Percentiles rank a stretch among this genome's conserved stretches.
phyloP scores from a whole-genome alignment of 2,329 filamentous ascomycete genomes.

The Daldinia sp. region DNA sequence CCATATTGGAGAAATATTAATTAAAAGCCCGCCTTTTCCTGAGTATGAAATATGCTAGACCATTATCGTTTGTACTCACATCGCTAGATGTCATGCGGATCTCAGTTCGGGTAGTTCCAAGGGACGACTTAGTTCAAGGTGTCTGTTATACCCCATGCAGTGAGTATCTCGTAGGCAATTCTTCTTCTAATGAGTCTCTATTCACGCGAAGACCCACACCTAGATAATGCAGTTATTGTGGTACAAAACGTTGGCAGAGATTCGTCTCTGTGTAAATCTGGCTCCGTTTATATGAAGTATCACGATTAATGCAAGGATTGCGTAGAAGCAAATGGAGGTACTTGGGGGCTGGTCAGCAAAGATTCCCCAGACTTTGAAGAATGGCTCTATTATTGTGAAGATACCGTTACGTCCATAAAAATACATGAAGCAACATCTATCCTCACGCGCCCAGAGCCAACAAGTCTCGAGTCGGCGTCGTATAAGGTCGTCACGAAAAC shows the following conservation, averaged over 20 bases:
- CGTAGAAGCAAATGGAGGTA: background rate
- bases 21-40: background rate
- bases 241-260: constrained; percentile 7
- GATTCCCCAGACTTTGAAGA: background rate
- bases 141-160: constrained; percentile 20
- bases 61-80: background rate
- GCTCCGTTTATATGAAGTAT: background rate
- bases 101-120: background rate
- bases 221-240: constrained; percentile 22
- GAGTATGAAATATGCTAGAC: background rate
- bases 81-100: background rate
- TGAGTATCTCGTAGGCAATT: constrained; percentile 3
- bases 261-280: background rate
- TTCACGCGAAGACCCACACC: background rate
- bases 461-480: no score
- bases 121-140: background rate
- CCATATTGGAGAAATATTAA: background rate
- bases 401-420: no score
- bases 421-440: no score
- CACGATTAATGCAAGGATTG: background rate
- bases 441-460: no score
- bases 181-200: background rate
- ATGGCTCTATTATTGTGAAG: constrained; percentile 8
- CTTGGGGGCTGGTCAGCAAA: background rate
- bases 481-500: no score